Evolutionary conservation across 305 asterid genomes (phyloP).

Genomic region (Fraxinus albicans): DNA sequence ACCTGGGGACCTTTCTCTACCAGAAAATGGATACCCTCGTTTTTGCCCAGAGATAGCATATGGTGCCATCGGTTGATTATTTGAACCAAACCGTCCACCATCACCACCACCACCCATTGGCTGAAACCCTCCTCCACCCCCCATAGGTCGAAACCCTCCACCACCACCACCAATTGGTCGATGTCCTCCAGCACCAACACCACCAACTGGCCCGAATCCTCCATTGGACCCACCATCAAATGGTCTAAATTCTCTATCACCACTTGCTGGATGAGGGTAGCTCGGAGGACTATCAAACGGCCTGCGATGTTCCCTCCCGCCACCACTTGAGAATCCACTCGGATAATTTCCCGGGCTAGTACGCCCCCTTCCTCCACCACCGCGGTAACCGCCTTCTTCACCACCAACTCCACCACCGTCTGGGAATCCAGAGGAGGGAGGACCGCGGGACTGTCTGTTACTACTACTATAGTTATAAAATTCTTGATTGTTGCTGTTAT

Average conservation of each 20-base stretch:
- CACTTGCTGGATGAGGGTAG: constrained; percentile 39
- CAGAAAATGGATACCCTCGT: constrained; percentile 60
- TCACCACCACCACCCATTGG: constrained; percentile 34
- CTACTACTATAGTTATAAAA: constrained; percentile 28
- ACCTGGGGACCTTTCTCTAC: constrained; percentile 69
- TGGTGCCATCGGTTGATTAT: constrained; percentile 40
- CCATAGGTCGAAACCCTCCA: background rate
- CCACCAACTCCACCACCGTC: constrained; percentile 28
- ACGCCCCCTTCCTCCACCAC: constrained; percentile 40
- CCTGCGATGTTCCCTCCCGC: constrained; percentile 45
- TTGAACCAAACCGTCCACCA: constrained; percentile 44
- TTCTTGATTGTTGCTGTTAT: constrained; percentile 30
- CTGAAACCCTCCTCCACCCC: constrained; percentile 38
- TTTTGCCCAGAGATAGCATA: constrained; percentile 66
- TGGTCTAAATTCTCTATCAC: constrained; percentile 34
- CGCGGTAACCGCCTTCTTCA: constrained; percentile 24
- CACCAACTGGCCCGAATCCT: constrained; percentile 35
- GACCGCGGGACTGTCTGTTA: constrained; percentile 46
- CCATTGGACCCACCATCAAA: constrained; percentile 32
- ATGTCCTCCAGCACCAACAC: constrained; percentile 24
- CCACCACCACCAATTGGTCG: constrained; percentile 35
- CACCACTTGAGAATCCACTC: constrained; percentile 35
- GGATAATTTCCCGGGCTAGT: constrained; percentile 34
- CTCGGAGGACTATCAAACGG: constrained; percentile 64
- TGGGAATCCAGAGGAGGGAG: constrained; percentile 22